Base-by-base conservation (phyloP, 176 grass and related monocot genomes). In the Dactylis glomerata region DNA sequence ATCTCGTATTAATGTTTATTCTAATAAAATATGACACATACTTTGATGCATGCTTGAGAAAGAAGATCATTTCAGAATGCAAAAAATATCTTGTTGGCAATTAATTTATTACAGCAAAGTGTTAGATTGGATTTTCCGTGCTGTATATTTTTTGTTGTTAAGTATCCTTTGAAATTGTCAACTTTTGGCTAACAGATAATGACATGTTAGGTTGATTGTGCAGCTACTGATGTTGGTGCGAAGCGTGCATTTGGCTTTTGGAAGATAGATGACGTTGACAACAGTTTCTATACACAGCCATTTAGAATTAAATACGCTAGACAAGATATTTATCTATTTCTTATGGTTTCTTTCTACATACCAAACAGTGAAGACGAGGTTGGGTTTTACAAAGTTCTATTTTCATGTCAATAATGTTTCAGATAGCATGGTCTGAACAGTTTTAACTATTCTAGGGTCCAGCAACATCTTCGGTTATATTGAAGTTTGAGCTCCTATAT, bases 341-440 rank as follows among this genome's bases (percentile, higher is more conserved):
- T 98, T 76, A 98, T 98, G 92, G 92, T 93, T 26, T 95, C 96
- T 75, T 98, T 98, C 85, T 92, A 95, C 85, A 90, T 98, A 74
- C 58, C 86, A 76, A 92, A 88, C 67, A 85, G 76, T 2, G 82
- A 85, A 90, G 36, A 92, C 78, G 96, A 98, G 96, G 92, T 97
- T 90, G 15, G 76, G 8, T 66, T 28, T 68, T 87, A 54, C 51
- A 49, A 42, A 34, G 55, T 79, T 88, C 37, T 6, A 3, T 84
- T 79, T 44, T 28, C 69, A 68, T 81, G 23, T 51, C 13, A 33
- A 85, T 73, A 15, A 50, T 87, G 13, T 57, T 36, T 78, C 51
- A 16, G 38, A 32, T 40, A 70, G 56, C 20, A 47, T 87, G 51
- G 65, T 45, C 47, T 72, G 38, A 16, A 79, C 26, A 72, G 57